Conservation (phyloP, 495 filamentous ascomycete species). For the Stereocaulon alpinum region DNA sequence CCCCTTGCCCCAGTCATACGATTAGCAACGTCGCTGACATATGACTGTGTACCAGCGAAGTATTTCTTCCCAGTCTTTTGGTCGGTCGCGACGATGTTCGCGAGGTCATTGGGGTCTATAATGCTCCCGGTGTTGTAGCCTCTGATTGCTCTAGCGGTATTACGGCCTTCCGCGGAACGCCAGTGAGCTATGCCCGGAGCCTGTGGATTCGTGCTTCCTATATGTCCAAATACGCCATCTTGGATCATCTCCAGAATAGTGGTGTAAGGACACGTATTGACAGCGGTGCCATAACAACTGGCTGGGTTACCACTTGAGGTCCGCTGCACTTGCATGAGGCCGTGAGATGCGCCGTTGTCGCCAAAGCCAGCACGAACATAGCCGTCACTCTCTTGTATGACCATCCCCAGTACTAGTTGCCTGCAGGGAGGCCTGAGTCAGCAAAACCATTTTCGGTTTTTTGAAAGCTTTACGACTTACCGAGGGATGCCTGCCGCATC, state of each 20-base stretch:
- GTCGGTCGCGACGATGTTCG: neutral
- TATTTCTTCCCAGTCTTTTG: neutral
- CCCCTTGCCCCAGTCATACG: conserved; percentile 24
- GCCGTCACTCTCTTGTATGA: conserved; percentile 15
- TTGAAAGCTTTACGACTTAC: neutral
- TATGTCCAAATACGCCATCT: conserved; percentile 9
- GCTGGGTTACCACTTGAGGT: neutral
- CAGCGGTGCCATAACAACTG: neutral
- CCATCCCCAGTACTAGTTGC: conserved; percentile 6
- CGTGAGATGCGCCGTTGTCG: conserved; percentile 9
- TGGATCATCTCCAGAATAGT: conserved; percentile 7
- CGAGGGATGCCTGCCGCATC: neutral
- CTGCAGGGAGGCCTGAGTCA: neutral
- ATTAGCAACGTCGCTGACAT: conserved; percentile 15
- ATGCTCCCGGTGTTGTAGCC: conserved; percentile 16
- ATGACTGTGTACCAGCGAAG: conserved; percentile 2
- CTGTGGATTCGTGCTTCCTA: neutral
- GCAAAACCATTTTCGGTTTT: neutral
- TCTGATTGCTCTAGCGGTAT: conserved; percentile 9
- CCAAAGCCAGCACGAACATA: conserved; percentile 9
- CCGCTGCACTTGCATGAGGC: conserved; percentile 14
- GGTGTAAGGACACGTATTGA: conserved; percentile 7
- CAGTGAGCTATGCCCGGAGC: conserved; percentile 12
- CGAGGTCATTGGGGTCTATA: conserved; percentile 7
- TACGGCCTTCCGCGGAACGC: neutral